A percentile compares a stretch with the other conserved stretches of the same genome.
Evolutionary conservation across 257 asterid genomes (phyloP).

Genomic region (Solanum megistacrolobum): DNA sequence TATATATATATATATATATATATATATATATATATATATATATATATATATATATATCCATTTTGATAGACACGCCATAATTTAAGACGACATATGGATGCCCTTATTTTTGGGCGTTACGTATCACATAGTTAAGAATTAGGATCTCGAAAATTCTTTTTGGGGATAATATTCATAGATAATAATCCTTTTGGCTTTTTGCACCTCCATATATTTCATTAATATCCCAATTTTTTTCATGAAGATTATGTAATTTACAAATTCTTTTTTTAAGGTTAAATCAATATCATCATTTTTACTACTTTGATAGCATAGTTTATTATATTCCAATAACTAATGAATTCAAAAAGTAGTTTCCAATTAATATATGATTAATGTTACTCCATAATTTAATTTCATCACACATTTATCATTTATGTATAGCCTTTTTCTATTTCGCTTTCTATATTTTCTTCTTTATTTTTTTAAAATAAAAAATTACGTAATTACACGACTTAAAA

Average conservation of each 20-base stretch:
- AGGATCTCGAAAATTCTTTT: background rate
- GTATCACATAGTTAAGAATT: background rate
- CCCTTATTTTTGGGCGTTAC: background rate
- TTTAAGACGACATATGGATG: background rate
- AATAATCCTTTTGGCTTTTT: background rate
- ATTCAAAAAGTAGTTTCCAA: background rate
- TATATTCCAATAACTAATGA: background rate
- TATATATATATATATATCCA: too few relatives aligned
- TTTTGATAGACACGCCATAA: background rate
- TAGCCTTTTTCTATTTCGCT: background rate
- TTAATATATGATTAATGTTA: background rate
- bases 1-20: too few relatives aligned
- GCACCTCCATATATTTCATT: background rate
- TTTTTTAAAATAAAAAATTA: too few relatives aligned
- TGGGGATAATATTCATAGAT: background rate
- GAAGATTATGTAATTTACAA: background rate
- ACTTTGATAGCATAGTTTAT: background rate
- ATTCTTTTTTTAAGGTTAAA: background rate
- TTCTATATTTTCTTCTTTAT: too few relatives aligned
- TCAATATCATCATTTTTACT: background rate
- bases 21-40: too few relatives aligned
- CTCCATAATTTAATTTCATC: background rate
- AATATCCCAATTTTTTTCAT: background rate
- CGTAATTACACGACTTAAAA: too few relatives aligned
- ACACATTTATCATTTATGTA: background rate